Conservation (phyloP, 2,329 filamentous ascomycete species). For the Fusarium kyushuense region DNA sequence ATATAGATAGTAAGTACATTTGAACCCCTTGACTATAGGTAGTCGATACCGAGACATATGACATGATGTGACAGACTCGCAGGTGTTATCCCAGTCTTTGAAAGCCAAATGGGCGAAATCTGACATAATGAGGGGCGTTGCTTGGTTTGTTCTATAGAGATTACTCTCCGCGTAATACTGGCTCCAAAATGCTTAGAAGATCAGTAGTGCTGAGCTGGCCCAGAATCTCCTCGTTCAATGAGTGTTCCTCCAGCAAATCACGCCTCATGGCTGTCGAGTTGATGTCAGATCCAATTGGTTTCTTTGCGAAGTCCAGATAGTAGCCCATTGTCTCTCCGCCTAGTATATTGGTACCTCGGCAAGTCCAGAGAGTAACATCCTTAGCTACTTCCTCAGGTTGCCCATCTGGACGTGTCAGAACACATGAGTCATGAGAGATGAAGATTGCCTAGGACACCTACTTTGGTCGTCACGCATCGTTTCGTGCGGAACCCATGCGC, state of each 20-base stretch:
- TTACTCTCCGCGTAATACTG: not conserved
- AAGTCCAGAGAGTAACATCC: not conserved
- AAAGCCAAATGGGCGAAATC: too few species aligned
- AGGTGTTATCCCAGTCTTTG: too few species aligned
- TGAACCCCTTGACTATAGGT: too few species aligned
- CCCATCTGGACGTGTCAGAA: not conserved
- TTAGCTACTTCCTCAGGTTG: not conserved
- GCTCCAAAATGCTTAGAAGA: not conserved
- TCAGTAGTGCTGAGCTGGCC: not conserved
- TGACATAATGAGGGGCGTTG: not conserved
- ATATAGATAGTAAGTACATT: too few species aligned
- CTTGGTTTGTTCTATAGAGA: not conserved
- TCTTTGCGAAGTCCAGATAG: not conserved
- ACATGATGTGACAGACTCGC: too few species aligned
- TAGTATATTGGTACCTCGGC: not conserved
- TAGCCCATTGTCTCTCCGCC: not conserved
- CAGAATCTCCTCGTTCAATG: not conserved
- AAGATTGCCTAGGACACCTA: not conserved
- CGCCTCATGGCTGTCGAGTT: conserved; percentile 5
- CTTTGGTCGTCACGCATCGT: not conserved
- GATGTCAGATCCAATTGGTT: not conserved
- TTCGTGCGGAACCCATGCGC: not conserved
- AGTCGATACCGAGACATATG: too few species aligned
- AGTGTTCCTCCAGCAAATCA: not conserved
- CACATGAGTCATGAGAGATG: not conserved